A percentile compares a stretch with the other conserved stretches of the same genome.
Conservation (phyloP, 257 asterid species). For the Jaltomata sinuosa region DNA sequence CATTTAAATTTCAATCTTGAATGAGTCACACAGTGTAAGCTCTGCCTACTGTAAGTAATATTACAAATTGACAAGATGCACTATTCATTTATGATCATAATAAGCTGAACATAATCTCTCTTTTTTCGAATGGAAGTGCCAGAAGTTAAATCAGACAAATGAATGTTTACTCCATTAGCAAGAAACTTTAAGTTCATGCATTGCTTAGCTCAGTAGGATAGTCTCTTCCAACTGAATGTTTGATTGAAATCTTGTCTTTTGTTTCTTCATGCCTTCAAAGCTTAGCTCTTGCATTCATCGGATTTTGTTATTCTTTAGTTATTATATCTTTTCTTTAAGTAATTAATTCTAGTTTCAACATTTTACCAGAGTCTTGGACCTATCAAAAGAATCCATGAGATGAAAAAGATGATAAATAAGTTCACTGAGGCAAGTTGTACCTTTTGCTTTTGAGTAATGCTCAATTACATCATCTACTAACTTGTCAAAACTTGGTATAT, state of each 20-base stretch:
- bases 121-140: neutral
- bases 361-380: neutral
- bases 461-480: conserved; percentile 50
- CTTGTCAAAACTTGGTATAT: conserved; percentile 39
- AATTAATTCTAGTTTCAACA: neutral
- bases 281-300: neutral
- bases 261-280: neutral
- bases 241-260: neutral
- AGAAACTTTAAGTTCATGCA: neutral
- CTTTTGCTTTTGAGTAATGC: conserved; percentile 41
- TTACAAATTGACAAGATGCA: neutral
- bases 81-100: neutral
- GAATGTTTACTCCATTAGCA: neutral
- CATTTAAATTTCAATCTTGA: neutral
- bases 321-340: neutral
- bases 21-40: neutral
- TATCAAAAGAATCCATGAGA: neutral
- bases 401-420: neutral
- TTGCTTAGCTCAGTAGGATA: neutral
- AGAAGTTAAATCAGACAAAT: neutral
- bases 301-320: neutral
- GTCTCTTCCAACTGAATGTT: neutral
- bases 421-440: conserved; percentile 9
- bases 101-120: neutral
- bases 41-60: neutral